Evolutionary conservation across 345 rosid species (phyloP), one percentile per base, ranked within the genome.

Genomic region (Dipteronia dyeriana): DNA sequence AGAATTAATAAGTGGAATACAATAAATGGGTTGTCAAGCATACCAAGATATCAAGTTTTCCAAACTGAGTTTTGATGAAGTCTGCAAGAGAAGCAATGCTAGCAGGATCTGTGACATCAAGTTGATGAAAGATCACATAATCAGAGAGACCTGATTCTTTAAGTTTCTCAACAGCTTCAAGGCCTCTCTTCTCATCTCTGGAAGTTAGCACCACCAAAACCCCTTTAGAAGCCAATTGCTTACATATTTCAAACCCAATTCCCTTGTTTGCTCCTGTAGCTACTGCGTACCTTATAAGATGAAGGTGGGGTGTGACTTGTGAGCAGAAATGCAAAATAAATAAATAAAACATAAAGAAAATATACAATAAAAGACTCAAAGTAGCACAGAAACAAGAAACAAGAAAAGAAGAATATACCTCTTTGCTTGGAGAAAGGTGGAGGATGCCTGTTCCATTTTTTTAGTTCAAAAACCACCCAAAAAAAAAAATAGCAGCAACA

Each of bases 201-300:
- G 78, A 61, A 51, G 84, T 81, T 51, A 81, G 11, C 31, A 81
- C 65, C 4, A 82, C 81, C 23, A n/a, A 56, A 57, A 82, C 7
- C 73, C 76, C 84, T 13, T 78, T 43, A 9, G 79, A 78, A 20
- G 74, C 77, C 66, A 75, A 74, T 41, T 67, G 68, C 57, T 66
- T 66, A 68, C 82, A 79, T 43, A 82, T 79, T 59, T 80, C 89
- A 39, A 80, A 74, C 4, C 89, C 87, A 2, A 86, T 78, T 26
- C 89, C 89, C 77, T 76, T 80, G 76, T 82, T 76, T 71, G 73
- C 85, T 49, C 89, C 87, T 6, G 84, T 83, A 2, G 80, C 85
- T 10, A 83, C 79, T 41, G 89, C 87, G 53, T 65, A 76, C 83
- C 89, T 82, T 34, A 34, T 34, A 34, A 34, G 38, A 22, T n/a